Base-by-base conservation (phyloP, 148 eudicot genomes). In the Chenopodium formosanum region DNA sequence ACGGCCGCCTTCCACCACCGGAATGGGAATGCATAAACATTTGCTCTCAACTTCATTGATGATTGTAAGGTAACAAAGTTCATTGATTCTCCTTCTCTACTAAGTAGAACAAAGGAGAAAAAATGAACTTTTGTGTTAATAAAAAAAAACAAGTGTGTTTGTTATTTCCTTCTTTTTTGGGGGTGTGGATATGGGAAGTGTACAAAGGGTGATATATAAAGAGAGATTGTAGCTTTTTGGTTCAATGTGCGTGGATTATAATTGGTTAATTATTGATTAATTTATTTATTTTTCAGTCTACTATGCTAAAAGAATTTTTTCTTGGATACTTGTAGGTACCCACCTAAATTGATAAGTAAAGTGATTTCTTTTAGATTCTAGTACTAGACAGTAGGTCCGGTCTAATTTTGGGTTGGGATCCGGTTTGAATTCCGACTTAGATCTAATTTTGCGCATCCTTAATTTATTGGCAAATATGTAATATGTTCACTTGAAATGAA, bases 201-300 rank as follows among this genome's bases (percentile, higher is more conserved):
- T 76, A 82, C 80, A 75, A 83, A 72, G 82, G 74, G 86, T 87
- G 70, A 84, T 89, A 89, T 92, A 86, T 92, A 92, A 88, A 92
- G 92, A 87, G 83, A 81, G 78, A 83, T 60, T 68, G 78, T 64
- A 75, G 83, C 85, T 74, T 82, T 86, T 86, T 81, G 23, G 75
- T 66, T 78, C 40, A 81, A 80, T 76, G 82, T 82, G 81, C 74
- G 56, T 64, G 81, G 70, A 44, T 60, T 50, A 69, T 79, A 20
- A 75, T 80, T 75, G 86, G 86, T 70, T 64, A 56, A 74, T 76
- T 78, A 70, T 82, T 79, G 27, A 74, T 52, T 40, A 37, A 23
- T 72, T 34, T 47, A 50, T 48, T 78, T 5, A 37, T 37, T 37
- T 37, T 5, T 37, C 44, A 6, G 44, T 44, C 19, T 12, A 7